A percentile compares a stretch with the other conserved stretches of the same genome.
Evolutionary conservation across 1,139 yeast genomes (phyloP).

Genomic region (Trichomonascaceae sp.): DNA sequence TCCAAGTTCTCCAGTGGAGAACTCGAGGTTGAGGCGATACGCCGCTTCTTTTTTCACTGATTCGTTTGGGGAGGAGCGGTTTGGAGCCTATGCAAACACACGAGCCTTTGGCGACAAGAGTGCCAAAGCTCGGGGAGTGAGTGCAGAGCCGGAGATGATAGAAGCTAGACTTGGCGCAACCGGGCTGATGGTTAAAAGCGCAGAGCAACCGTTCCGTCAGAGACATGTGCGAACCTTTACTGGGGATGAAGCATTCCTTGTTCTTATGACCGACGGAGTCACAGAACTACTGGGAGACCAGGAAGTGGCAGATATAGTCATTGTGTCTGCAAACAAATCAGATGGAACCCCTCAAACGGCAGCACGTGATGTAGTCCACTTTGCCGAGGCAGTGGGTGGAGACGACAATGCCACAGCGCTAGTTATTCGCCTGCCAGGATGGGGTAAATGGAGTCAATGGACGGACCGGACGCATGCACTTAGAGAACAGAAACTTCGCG

Average conservation of each 20-base stretch:
- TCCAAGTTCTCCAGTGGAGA: constrained; percentile 73
- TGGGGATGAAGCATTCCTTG: constrained; percentile 74
- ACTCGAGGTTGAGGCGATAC: constrained; percentile 53
- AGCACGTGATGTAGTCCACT: constrained; percentile 73
- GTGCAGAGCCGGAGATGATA: constrained; percentile 82
- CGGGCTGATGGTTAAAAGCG: constrained; percentile 8
- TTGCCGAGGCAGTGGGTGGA: constrained; percentile 78
- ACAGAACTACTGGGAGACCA: constrained; percentile 74
- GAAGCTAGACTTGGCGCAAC: constrained; percentile 45
- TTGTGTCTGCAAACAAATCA: constrained; percentile 50
- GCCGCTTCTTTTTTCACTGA: constrained; percentile 72
- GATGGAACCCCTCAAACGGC: constrained; percentile 87
- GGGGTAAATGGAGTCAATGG: constrained; percentile 73
- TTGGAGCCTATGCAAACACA: constrained; percentile 76
- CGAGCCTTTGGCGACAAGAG: constrained; percentile 82
- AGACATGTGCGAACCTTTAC: constrained; percentile 10
- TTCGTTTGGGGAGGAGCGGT: constrained; percentile 87
- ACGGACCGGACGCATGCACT: constrained; percentile 70
- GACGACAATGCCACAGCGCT: constrained; percentile 91
- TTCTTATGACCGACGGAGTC: constrained; percentile 77
- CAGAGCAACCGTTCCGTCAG: constrained; percentile 2
- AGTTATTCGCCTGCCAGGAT: constrained; percentile 67
- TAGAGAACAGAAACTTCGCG: constrained; percentile 39
- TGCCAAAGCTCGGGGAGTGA: constrained; percentile 71
- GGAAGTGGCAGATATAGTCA: constrained; percentile 77